Conservation (phyloP, 805 yeast species). For the Saccharomycopsis sp. region DNA sequence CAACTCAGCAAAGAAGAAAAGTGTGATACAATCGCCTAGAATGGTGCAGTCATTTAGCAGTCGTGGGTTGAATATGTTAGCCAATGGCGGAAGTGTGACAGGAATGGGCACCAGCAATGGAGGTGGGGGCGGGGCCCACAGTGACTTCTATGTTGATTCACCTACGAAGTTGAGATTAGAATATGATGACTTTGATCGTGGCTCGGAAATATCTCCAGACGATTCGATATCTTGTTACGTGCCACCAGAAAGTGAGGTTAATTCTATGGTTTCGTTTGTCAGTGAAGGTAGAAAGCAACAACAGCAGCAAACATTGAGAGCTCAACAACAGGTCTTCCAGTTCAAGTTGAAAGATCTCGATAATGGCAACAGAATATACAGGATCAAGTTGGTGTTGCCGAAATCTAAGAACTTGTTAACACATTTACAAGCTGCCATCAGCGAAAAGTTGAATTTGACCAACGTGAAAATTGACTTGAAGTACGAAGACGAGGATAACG, state of each 20-base stretch:
- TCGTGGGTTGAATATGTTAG: not conserved
- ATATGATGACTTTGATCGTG: not conserved
- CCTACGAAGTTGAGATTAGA: too few species aligned
- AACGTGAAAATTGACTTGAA: slow-evolving; percentile 26
- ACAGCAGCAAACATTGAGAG: slow-evolving; percentile 6
- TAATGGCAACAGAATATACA: slow-evolving; percentile 24
- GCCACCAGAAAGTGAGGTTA: slow-evolving; percentile 18
- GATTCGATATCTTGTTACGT: slow-evolving; percentile 20
- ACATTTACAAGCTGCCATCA: slow-evolving; percentile 24
- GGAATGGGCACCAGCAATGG: not conserved
- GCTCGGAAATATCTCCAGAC: slow-evolving; percentile 19
- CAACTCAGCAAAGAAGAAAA: not conserved
- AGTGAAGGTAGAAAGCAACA: slow-evolving; percentile 12
- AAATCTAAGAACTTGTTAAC: slow-evolving; percentile 22
- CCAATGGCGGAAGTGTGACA: too few species aligned
- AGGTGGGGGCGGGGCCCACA: not conserved
- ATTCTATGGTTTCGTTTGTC: slow-evolving; percentile 13
- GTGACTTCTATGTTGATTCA: not conserved
- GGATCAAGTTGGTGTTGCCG: slow-evolving; percentile 20
- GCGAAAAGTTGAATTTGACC: slow-evolving; percentile 22
- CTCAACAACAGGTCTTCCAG: slow-evolving; percentile 17
- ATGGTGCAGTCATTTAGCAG: not conserved
- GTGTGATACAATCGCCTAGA: slow-evolving; percentile 2
- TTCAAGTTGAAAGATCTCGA: slow-evolving; percentile 20
- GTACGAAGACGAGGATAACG: slow-evolving; percentile 33